Percentiles rank a stretch among this genome's conserved stretches.
Conservation (phyloP, 805 yeast species). For the Candida vartiovaarae region DNA sequence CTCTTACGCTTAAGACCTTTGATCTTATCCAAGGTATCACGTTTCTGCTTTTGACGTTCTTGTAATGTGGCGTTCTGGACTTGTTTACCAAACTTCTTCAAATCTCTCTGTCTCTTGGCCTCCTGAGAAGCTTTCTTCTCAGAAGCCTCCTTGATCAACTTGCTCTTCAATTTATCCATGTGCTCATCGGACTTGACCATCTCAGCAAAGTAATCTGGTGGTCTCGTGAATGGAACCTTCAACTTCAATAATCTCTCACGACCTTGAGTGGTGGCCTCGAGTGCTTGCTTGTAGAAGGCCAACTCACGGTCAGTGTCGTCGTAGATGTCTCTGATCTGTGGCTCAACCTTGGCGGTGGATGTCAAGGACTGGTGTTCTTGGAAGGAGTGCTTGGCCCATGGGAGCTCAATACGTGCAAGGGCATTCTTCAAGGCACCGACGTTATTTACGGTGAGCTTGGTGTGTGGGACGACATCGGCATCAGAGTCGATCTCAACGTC, state of each 20-base stretch:
- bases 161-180: constrained; percentile 86
- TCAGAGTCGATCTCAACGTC: constrained; percentile 92
- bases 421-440: constrained; percentile 72
- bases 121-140: constrained; percentile 89
- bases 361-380: constrained; percentile 77
- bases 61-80: constrained; percentile 91
- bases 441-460: constrained; percentile 84
- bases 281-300: constrained; percentile 91
- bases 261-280: constrained; percentile 73
- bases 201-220: constrained; percentile 94
- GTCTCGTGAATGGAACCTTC: constrained; percentile 85
- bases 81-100: constrained; percentile 96
- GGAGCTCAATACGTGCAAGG: constrained; percentile 55
- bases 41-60: constrained; percentile 89
- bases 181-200: constrained; percentile 98
- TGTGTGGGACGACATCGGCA: constrained; percentile 89
- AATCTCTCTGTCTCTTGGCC: constrained; percentile 87
- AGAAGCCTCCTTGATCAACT: constrained; percentile 70
- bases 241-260: constrained; percentile 58
- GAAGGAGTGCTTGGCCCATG: constrained; percentile 58
- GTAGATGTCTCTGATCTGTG: constrained; percentile 75
- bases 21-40: constrained; percentile 82
- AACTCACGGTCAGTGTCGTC: constrained; percentile 96
- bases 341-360: constrained; percentile 51
- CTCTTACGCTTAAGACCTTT: constrained; percentile 88